A percentile compares a stretch with the other conserved stretches of the same genome.
These are phyloP conservation scores for Nicotiana knightiana DNA, from an alignment of 257 asterid genomes.

Conservation along the genomic window DNA sequence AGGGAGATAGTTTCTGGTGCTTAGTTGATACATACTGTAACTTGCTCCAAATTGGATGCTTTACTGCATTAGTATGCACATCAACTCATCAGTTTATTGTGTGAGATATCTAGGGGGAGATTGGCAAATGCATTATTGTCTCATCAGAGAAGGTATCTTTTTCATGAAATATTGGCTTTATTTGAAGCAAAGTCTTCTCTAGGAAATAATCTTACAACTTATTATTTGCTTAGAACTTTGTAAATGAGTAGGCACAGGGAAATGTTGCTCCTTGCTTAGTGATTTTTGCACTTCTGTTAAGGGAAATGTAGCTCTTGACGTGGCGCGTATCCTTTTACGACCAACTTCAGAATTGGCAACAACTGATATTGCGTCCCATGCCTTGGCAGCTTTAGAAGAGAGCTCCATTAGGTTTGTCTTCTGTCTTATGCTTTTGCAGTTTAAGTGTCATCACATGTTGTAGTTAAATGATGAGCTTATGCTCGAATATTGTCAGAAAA, in stretches of 20 bases:
- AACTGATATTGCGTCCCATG: constrained; percentile 82
- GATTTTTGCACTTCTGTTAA: constrained; percentile 11
- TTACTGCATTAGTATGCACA: neutral
- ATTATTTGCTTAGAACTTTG: neutral
- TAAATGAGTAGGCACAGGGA: neutral
- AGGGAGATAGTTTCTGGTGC: neutral
- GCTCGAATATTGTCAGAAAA: constrained; percentile 45
- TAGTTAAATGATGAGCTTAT: neutral
- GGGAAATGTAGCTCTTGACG: constrained; percentile 99
- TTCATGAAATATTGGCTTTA: neutral
- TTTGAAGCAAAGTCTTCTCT: neutral
- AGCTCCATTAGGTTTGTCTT: constrained; percentile 65
- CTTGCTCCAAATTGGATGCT: too few species aligned
- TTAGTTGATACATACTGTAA: neutral
- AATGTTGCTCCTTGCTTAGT: neutral
- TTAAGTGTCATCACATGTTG: neutral
- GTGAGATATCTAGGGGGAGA: neutral
- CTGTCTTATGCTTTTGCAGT: neutral
- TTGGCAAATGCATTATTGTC: neutral
- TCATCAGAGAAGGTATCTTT: neutral
- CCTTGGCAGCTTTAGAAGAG: constrained; percentile 66
- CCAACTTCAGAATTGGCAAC: constrained; percentile 67
- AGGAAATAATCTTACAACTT: neutral
- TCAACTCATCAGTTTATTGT: neutral
- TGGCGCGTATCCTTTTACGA: constrained; percentile 82